Base-by-base conservation (phyloP, 2,329 filamentous ascomycete genomes). In the Hymenoscyphus occultus region DNA sequence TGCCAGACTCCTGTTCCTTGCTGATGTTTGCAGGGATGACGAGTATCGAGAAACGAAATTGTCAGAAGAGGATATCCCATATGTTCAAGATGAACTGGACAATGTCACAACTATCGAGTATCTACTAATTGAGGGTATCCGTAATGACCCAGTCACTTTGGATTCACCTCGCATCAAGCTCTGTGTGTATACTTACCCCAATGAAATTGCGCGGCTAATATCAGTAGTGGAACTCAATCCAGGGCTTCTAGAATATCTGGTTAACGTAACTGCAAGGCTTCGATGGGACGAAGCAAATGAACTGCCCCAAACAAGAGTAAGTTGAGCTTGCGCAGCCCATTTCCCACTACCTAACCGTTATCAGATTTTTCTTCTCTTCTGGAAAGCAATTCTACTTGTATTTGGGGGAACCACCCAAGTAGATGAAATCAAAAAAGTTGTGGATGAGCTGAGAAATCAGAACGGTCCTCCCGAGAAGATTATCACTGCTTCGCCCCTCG, bases 401-500 rank as follows among this genome's bases (percentile, higher is more conserved):
- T 95, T 98, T 75, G 95, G 95, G 32, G 91, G 92, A 51, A 88
- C 87, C 45, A 77, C 86, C 62, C 88, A 93, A 68, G 84, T 97
- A 19, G 85, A 88, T 39, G 83, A 86, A 64, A 84, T 92, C 40
- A 98, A 97, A 77, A 81, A 82, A 67, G 87, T 86, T 2, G 87
- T 93, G 39, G 84, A 84, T 61, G 88, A 92, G 69, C 71, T 76
- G 3, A 74, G 76, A 13, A 80, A 83, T 35, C 80, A 74, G 1
- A 76, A 83, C 31, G 83, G 85, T 45, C 45, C 45, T 51, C 45
- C 19, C 5, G 84, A 83, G 66, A 87, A 88, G 71, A 82, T 91
- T 56, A 94, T 99, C 67, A 96, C 91, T 1, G 94, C 95, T 4
- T 97, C 94, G 1, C 95, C 95, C 4, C 80, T 99, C 12, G 95